Conservation (phyloP, 1,284 basidiomycete genomes). For the Rhodotorula sp. region DNA sequence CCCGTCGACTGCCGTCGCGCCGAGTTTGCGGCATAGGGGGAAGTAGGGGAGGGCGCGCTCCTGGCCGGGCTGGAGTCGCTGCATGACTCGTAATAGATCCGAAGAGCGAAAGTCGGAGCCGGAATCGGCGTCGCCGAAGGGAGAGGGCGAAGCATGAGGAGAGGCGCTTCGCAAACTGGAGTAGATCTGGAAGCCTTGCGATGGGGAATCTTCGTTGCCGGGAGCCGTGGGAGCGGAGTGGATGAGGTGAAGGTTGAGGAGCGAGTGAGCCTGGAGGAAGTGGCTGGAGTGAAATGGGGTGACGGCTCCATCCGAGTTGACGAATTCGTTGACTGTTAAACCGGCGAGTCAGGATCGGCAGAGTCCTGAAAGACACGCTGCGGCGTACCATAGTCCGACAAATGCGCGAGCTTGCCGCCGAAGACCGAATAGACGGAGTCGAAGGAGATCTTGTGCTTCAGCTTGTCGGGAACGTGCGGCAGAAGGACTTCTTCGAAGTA, state of each 20-base stretch:
- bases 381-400: slow-evolving; percentile 66
- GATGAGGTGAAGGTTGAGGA: slow-evolving; percentile 45
- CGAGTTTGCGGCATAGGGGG: slow-evolving; percentile 69
- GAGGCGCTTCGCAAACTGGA: slow-evolving; percentile 53
- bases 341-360: not conserved
- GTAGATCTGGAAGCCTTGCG: slow-evolving; percentile 17
- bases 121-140: slow-evolving; percentile 52
- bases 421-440: slow-evolving; percentile 70
- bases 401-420: slow-evolving; percentile 75
- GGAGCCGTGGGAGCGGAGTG: slow-evolving; percentile 23
- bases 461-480: slow-evolving; percentile 60
- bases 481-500: slow-evolving; percentile 65
- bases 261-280: slow-evolving; percentile 42
- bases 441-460: slow-evolving; percentile 60
- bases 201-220: not conserved
- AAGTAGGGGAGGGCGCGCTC: slow-evolving; percentile 65
- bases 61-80: slow-evolving; percentile 53
- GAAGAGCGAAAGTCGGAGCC: slow-evolving; percentile 50
- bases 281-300: slow-evolving; percentile 35
- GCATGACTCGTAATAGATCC: slow-evolving; percentile 61
- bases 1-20: slow-evolving; percentile 71
- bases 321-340: not conserved
- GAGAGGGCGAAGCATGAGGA: slow-evolving; percentile 69
- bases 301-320: slow-evolving; percentile 5
- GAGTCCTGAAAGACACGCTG: slow-evolving; percentile 63